These are phyloP conservation scores for Rhododendron molle DNA, from an alignment of 148 eudicot species.

Conservation along the genomic window DNA sequence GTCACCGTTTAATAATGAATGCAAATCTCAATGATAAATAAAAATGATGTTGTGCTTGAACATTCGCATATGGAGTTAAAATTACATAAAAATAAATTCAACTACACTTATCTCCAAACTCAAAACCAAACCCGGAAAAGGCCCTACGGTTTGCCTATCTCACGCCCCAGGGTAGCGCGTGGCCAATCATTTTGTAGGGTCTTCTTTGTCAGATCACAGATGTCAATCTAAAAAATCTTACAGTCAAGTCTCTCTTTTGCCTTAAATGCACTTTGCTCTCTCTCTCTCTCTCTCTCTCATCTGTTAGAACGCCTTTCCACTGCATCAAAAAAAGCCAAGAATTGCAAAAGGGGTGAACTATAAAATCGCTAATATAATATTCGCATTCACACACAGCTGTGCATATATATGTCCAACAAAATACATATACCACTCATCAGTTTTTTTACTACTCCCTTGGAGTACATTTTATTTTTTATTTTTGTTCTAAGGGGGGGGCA, in stretches of 20 bases:
- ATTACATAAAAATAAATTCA: too few relatives aligned
- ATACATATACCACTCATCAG: background rate
- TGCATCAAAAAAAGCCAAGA: background rate
- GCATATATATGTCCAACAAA: background rate
- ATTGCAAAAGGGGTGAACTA: background rate
- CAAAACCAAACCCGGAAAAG: background rate
- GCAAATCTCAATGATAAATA: too few relatives aligned
- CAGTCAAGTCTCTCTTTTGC: background rate
- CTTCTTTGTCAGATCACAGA: conserved; percentile 3
- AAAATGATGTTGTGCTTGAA: too few relatives aligned
- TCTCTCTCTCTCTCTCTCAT: background rate
- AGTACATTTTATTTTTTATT: too few relatives aligned
- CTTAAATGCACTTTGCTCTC: background rate
- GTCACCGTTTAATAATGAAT: too few relatives aligned
- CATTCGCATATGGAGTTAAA: too few relatives aligned
- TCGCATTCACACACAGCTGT: background rate
- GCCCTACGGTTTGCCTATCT: background rate
- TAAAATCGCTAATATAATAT: background rate
- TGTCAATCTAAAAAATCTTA: conserved; percentile 9
- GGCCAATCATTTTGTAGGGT: background rate
- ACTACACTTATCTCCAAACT: too few relatives aligned
- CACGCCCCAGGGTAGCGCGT: conserved; percentile 3
- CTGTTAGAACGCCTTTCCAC: conserved; percentile 4
- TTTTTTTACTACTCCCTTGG: background rate
- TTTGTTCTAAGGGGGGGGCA: background rate